Evolutionary conservation across 805 yeast genomes (phyloP).

Genomic region (Wickerhamiella musiphila): DNA sequence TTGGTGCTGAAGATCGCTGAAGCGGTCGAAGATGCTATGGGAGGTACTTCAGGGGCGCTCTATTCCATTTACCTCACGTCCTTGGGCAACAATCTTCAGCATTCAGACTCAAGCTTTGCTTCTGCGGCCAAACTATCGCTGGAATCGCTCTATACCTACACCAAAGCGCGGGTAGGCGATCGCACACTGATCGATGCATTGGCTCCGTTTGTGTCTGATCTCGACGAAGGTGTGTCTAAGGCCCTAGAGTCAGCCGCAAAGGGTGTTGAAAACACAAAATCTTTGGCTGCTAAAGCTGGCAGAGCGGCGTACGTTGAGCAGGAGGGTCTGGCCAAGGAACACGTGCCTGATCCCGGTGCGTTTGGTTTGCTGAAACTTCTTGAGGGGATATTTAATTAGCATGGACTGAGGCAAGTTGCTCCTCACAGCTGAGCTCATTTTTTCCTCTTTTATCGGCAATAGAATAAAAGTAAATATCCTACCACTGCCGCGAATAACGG

Average conservation of each 20-base stretch:
- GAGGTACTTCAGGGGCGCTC: conserved; percentile 91
- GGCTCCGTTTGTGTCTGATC: conserved; percentile 64
- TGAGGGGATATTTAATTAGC: too few species aligned
- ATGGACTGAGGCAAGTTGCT: too few species aligned
- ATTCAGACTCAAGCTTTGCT: too few species aligned
- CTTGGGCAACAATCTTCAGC: too few species aligned
- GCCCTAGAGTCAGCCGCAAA: conserved; percentile 55
- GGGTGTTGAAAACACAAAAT: conserved; percentile 64
- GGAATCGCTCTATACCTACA: conserved; percentile 62
- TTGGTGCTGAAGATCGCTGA: conserved; percentile 59
- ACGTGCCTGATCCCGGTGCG: conserved; percentile 88
- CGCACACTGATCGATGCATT: conserved; percentile 79
- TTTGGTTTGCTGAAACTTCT: conserved; percentile 56
- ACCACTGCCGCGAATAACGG: too few species aligned
- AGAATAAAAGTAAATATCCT: neutral
- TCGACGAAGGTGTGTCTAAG: conserved; percentile 32
- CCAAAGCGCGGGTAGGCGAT: conserved; percentile 78
- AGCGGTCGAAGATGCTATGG: conserved; percentile 79
- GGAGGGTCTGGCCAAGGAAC: conserved; percentile 33
- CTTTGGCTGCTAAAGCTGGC: conserved; percentile 72
- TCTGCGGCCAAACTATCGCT: conserved; percentile 35
- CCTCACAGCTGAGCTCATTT: too few species aligned
- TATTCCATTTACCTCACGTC: conserved; percentile 76
- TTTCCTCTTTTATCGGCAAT: too few species aligned
- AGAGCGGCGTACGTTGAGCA: conserved; percentile 78